phyloP scores from a whole-genome alignment of 2,329 filamentous ascomycete species.

The Dothistroma septosporum region DNA sequence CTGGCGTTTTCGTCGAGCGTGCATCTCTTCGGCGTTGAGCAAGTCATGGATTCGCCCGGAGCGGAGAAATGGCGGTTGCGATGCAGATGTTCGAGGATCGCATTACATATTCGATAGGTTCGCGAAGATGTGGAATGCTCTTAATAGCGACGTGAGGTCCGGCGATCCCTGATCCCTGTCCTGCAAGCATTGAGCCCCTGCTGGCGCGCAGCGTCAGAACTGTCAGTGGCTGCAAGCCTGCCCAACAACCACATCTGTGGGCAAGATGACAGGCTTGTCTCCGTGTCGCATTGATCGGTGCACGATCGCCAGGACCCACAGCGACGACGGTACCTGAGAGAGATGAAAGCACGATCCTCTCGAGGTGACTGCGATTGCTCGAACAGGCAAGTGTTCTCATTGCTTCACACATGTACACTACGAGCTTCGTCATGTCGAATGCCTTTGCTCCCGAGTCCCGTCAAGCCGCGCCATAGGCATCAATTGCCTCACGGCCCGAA shows the following conservation, averaged over 20 bases:
- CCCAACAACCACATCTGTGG: constrained; percentile 4
- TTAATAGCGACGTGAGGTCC: neutral
- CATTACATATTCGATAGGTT: neutral
- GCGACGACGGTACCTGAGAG: neutral
- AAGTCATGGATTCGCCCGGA: neutral
- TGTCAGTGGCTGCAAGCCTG: constrained; percentile 1
- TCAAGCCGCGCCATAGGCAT: neutral
- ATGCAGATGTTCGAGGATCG: neutral
- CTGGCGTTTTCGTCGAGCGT: neutral
- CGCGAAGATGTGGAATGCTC: neutral
- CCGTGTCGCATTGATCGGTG: neutral
- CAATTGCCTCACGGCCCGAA: neutral
- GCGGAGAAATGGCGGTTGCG: neutral
- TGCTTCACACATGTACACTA: neutral
- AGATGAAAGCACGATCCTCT: neutral
- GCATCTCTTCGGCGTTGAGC: neutral
- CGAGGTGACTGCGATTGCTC: constrained; percentile 1
- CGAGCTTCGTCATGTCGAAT: neutral
- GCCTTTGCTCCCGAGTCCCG: neutral
- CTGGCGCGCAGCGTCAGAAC: neutral
- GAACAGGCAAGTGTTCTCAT: neutral
- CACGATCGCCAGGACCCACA: neutral
- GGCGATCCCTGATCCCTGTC: neutral
- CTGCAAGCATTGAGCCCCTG: neutral
- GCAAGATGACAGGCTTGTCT: neutral